phyloP scores from a whole-genome alignment of 1,284 basidiomycete genomes.

The Naganishia albida region DNA sequence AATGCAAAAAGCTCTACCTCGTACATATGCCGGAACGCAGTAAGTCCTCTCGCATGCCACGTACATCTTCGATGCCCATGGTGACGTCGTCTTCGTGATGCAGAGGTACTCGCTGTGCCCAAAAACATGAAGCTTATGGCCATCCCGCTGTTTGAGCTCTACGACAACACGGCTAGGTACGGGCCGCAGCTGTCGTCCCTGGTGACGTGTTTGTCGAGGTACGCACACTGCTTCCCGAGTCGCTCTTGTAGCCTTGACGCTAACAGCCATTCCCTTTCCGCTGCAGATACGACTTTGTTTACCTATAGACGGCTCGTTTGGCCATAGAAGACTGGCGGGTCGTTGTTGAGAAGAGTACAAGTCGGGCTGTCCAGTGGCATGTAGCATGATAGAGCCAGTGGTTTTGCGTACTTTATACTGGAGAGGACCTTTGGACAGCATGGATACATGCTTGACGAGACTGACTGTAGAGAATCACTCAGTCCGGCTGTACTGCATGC shows the following conservation, averaged over 20 bases:
- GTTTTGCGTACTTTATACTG: background rate
- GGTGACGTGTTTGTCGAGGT: slow-evolving; percentile 64
- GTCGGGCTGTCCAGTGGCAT: background rate
- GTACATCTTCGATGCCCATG: background rate
- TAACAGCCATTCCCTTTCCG: too few species aligned
- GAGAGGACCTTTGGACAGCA: background rate
- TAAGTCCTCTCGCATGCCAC: slow-evolving; percentile 55
- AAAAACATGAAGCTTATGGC: slow-evolving; percentile 98
- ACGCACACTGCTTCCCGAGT: background rate
- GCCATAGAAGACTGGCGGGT: background rate
- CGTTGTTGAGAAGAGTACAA: too few species aligned
- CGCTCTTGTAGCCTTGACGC: too few species aligned
- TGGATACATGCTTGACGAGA: too few species aligned
- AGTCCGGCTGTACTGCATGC: slow-evolving; percentile 7
- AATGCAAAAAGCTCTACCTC: slow-evolving; percentile 94
- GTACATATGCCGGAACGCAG: slow-evolving; percentile 93
- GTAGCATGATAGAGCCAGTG: background rate
- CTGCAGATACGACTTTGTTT: slow-evolving; percentile 33
- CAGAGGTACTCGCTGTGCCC: slow-evolving; percentile 92
- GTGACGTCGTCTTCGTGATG: slow-evolving; percentile 16
- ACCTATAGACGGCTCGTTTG: slow-evolving; percentile 27
- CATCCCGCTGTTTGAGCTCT: slow-evolving; percentile 93
- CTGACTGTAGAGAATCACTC: background rate
- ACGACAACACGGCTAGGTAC: slow-evolving; percentile 93
- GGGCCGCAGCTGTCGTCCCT: slow-evolving; percentile 92